A percentile compares a stretch with the other conserved stretches of the same genome.
Conservation (phyloP, 2,329 filamentous ascomycete genomes). For the Furcasterigmium sp. region DNA sequence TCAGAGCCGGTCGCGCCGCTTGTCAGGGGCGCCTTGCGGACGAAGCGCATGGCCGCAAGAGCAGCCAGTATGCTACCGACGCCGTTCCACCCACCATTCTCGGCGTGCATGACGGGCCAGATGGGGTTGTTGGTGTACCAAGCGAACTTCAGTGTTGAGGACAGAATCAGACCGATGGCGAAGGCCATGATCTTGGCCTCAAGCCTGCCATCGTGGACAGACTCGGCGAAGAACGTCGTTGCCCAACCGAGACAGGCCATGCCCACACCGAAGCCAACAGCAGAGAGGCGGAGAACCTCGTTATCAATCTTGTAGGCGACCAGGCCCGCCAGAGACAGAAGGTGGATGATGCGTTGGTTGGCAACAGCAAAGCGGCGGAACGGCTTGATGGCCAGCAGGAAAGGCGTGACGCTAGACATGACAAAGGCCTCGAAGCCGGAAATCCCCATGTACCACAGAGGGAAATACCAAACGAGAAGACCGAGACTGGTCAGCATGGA, state of each 20-base stretch:
- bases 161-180: slow-evolving; percentile 75
- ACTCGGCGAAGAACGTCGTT: slow-evolving; percentile 74
- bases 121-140: slow-evolving; percentile 94
- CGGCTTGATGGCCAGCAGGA: slow-evolving; percentile 66
- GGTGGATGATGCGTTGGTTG: slow-evolving; percentile 66
- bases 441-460: slow-evolving; percentile 98
- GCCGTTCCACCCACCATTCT: slow-evolving; percentile 90
- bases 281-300: slow-evolving; percentile 72
- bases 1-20: slow-evolving; percentile 24
- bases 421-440: slow-evolving; percentile 92
- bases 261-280: slow-evolving; percentile 73
- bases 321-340: slow-evolving; percentile 74
- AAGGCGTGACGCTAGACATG: slow-evolving; percentile 76
- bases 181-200: slow-evolving; percentile 80
- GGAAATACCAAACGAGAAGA: slow-evolving; percentile 94
- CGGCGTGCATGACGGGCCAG: slow-evolving; percentile 88
- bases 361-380: slow-evolving; percentile 63
- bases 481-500: slow-evolving; percentile 86
- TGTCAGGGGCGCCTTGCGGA: slow-evolving; percentile 54
- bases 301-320: slow-evolving; percentile 71
- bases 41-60: slow-evolving; percentile 70
- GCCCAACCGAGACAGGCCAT: slow-evolving; percentile 82
- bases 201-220: slow-evolving; percentile 66
- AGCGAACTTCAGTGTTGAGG: slow-evolving; percentile 85
- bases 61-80: slow-evolving; percentile 72